Base-by-base conservation (phyloP, 164 flowering plant species). In the Nelumbo lutea region DNA sequence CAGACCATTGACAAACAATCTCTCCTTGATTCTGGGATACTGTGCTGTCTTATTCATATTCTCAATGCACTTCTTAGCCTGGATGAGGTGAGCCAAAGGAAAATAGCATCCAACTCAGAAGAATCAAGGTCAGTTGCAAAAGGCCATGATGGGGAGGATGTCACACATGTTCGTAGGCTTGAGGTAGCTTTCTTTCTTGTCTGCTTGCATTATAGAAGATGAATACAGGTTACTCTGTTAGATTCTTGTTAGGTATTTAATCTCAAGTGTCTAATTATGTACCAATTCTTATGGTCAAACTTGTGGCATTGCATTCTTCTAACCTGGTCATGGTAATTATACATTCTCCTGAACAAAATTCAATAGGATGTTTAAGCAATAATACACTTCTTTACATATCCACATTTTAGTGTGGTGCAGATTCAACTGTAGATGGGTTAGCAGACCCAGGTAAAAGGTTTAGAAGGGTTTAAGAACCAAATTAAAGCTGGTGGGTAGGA, bases 1-100 rank as follows among this genome's bases (percentile, higher is more conserved):
- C 96, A 96, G 99, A 90, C 97, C 47, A 78, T 88, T 74, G 99
- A 93, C 76, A 96, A 91, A 70, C 98, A 96, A 79, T 90, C 97
- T 72, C 93, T 96, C 66, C 86, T 96, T 65, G 98, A 93, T 81
- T 93, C 99, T 76, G 99, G 98, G 68, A 96, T 96, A 57, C 80
- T 96, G 5, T 88, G 99, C 86, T 93, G 97, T 77, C 96, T 96
- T 69, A 84, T 96, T 71, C 93, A 90, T 75, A 77, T 93, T 70
- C 85, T 96, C n/a, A 85, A 84, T 82, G 82, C 93, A 70, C 92
- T 96, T 77, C 76, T 93, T 71, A 75, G 78, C 73, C 82, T 90
- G 70, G 70, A 71, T 80, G 87, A 74, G 72, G 74, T 75, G 51
- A 75, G 48, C 69, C 78, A 75, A 68, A 69, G 64, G 62, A 69